Conservation (phyloP, 805 yeast genomes). For the Schizosaccharomyces octosporus region DNA sequence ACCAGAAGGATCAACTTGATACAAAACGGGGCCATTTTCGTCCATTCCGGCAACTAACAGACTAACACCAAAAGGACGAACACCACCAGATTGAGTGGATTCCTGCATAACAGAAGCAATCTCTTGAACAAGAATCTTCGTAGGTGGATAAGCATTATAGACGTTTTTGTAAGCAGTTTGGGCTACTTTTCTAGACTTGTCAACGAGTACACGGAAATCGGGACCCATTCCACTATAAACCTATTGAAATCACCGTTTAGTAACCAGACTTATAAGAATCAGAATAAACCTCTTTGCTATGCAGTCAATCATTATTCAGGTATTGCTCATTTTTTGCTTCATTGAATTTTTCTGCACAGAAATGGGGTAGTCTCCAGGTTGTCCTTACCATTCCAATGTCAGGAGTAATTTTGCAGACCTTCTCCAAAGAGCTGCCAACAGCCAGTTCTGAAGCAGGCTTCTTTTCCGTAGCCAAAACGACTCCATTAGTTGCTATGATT, state of each 20-base stretch:
- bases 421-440: slow-evolving; percentile 47
- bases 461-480: slow-evolving; percentile 89
- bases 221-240: slow-evolving; percentile 94
- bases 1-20: slow-evolving; percentile 96
- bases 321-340: too few species aligned
- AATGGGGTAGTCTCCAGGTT: too few species aligned
- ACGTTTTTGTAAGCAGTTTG: slow-evolving; percentile 81
- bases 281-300: too few species aligned
- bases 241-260: background rate
- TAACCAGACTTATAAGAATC: background rate
- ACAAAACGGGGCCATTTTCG: slow-evolving; percentile 29
- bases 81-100: slow-evolving; percentile 96
- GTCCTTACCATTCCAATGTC: slow-evolving; percentile 64
- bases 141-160: slow-evolving; percentile 93
- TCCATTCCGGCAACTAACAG: slow-evolving; percentile 85
- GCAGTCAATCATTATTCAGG: too few species aligned
- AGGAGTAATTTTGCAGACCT: slow-evolving; percentile 69
- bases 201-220: slow-evolving; percentile 82
- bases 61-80: slow-evolving; percentile 95
- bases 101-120: slow-evolving; percentile 93
- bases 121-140: slow-evolving; percentile 76
- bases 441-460: slow-evolving; percentile 60
- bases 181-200: slow-evolving; percentile 76
- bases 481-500: slow-evolving; percentile 61
- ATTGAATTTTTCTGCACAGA: too few species aligned